Conservation (phyloP, 1,284 basidiomycete genomes). For the Ceratobasidium sp. region DNA sequence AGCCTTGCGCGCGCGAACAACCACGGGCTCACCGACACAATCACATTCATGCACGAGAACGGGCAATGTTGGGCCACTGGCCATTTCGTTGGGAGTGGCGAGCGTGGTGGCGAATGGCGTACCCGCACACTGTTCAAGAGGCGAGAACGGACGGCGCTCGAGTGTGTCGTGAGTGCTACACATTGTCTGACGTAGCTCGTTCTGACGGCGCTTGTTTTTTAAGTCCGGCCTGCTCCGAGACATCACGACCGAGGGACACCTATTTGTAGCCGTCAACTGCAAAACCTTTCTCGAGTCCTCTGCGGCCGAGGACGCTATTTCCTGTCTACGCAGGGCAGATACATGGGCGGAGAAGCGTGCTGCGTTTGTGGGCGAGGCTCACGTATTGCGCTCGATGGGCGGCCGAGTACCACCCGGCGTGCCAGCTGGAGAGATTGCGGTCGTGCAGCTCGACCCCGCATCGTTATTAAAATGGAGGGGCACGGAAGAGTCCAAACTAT, state of each 20-base stretch:
- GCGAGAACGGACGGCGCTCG: constrained; percentile 28
- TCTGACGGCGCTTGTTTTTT: not conserved
- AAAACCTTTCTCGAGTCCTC: constrained; percentile 17
- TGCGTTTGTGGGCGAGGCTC: constrained; percentile 35
- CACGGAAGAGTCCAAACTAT: constrained; percentile 32
- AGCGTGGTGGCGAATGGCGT: constrained; percentile 8
- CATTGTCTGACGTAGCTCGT: not conserved
- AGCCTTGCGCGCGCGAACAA: constrained; percentile 18
- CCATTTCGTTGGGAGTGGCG: constrained; percentile 26
- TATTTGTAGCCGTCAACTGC: constrained; percentile 32
- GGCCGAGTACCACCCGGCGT: constrained; percentile 13
- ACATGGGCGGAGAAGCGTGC: constrained; percentile 23
- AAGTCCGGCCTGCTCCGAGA: constrained; percentile 19
- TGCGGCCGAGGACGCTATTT: constrained; percentile 4
- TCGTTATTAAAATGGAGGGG: constrained; percentile 30
- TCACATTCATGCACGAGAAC: constrained; percentile 27
- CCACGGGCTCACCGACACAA: constrained; percentile 4
- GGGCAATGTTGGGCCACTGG: constrained; percentile 35
- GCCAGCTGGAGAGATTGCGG: constrained; percentile 1
- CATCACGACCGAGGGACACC: constrained; percentile 25
- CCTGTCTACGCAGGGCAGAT: constrained; percentile 21
- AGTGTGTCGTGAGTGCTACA: constrained; percentile 3
- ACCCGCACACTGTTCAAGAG: constrained; percentile 23
- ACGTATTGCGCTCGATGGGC: constrained; percentile 32
- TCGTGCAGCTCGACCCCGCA: constrained; percentile 33